Evolutionary conservation across 2,329 filamentous ascomycete genomes (phyloP), one percentile per base, ranked within the genome.

Genomic region (Aureobasidium sp.): DNA sequence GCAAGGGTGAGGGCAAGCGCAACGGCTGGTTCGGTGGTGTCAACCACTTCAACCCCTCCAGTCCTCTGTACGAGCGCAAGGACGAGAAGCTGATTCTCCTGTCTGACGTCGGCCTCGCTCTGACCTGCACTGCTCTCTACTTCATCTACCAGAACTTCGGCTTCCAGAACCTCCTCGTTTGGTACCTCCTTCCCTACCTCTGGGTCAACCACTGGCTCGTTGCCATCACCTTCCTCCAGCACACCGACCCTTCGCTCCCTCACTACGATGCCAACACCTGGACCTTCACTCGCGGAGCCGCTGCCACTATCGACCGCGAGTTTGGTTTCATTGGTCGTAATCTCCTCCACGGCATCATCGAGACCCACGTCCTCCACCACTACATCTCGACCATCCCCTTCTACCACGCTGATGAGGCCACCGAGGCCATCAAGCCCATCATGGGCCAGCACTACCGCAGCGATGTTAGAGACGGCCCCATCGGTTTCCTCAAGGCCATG

Each of bases 151-250:
- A 86, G 75, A 89, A 77, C 62, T 97, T 87, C 69, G 94, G 94
- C 72, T 93, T 87, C 81, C 75, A 81, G 73, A 97, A 97, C 81
- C 81, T 97, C 74, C 79, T 89, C 64, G 88, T 99, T 66, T 97
- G 94, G 93, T 99, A 99, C 79, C 86, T 92, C 72, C 73, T 95
- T 63, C 94, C 94, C 41, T 99, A 97, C 76, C 82, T 97, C 65
- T 97, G 93, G 93, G 92, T 97, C 62, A 96, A 97, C 84, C 91
- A 97, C 85, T 97, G 93, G 93, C 88, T 97, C 62, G 92, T 97
- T 68, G 92, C 92, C 75, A 97, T 97, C 76, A 97, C 93, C 69
- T 97, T 87, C 84, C 86, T 97, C 66, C 93, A 97, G 79, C 93
- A 97, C 84, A 97, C 93, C 73, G 92, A 97, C 75, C 92, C 92